Base-by-base conservation (phyloP, 1,284 basidiomycete species). In the Sporisorium graminicola region DNA sequence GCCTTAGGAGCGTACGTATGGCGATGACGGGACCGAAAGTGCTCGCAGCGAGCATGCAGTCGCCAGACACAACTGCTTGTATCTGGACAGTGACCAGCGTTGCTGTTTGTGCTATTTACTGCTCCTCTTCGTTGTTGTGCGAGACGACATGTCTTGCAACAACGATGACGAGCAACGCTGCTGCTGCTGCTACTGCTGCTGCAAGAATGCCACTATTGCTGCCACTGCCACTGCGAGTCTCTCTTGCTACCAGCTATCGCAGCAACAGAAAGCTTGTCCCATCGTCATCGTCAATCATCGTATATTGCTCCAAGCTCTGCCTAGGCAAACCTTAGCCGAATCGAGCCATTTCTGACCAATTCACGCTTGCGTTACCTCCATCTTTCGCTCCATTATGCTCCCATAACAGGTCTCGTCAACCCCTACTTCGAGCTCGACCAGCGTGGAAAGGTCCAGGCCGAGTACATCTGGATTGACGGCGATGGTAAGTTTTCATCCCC, bases 401-500 rank as follows among this genome's bases (percentile, higher is more conserved):
- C 29, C 12, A 61, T 13, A 61, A 63, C 62, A 74, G 79, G 68
- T 67, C 77, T 82, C 63, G 55, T 76, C 62, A 76, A 69, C 66
- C 74, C 72, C 20, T 82, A 82, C 77, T 75, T 79, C 59, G 52
- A 72, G 69, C 80, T 82, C 33, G 79, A 81, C 76, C 80, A 82
- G 72, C 69, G 79, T 20, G 80, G 79, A 44, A 77, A 80, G 78
- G 74, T 85, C 67, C 77, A 79, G 66, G 83, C 83, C 63, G 83
- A 85, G 76, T 85, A 85, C 79, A 76, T 85, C 75, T 85, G 83
- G 83, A 77, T 85, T 50, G 85, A 86, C 65, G 85, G 81, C 57
- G 93, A 94, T 66, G 83, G 82, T 73, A 49, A 73, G 69, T 65
- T 14, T 51, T 10, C 51, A 40, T 5, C 18, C 18, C 16, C n/a